These are phyloP conservation scores for Aegilops umbellulata DNA, from an alignment of 176 grass and related monocot genomes.

Conservation along the genomic window DNA sequence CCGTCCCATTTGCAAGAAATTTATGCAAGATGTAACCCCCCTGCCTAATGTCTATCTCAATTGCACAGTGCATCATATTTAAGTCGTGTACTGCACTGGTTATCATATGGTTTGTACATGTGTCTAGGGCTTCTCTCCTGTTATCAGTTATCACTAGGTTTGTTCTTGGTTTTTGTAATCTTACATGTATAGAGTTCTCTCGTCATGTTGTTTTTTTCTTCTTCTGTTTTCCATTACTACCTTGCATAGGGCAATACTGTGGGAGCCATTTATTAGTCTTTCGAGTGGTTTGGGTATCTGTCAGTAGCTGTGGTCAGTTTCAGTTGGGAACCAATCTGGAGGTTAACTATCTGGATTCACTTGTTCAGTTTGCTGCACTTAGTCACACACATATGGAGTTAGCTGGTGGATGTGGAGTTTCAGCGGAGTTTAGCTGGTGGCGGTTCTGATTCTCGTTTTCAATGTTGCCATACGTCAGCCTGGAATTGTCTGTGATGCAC, in stretches of 20 bases:
- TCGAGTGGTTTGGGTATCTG: neutral
- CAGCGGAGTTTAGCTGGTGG: conserved; percentile 3
- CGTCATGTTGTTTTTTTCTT: neutral
- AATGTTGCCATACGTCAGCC: neutral
- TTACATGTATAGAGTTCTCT: neutral
- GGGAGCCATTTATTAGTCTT: neutral
- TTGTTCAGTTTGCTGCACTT: conserved; percentile 14
- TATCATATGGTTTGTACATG: neutral
- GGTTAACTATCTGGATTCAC: neutral
- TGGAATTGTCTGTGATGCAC: conserved; percentile 30
- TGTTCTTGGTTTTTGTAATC: neutral
- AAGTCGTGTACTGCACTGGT: conserved; percentile 14
- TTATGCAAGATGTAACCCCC: conserved; percentile 99
- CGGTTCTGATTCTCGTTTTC: conserved; percentile 7
- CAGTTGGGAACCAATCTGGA: conserved; percentile 1
- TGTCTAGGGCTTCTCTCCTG: neutral
- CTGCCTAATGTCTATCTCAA: conserved; percentile 47
- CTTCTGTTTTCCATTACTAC: neutral
- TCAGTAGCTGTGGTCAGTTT: conserved; percentile 16
- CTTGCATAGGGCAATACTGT: neutral
- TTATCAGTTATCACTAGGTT: neutral
- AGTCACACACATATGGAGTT: neutral
- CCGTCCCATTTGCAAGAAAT: conserved; percentile 94
- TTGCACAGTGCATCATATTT: conserved; percentile 53
- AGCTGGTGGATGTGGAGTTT: neutral